phyloP scores from a whole-genome alignment of 768 basidiomycete genomes.

The Punctularia strigosozonata region DNA sequence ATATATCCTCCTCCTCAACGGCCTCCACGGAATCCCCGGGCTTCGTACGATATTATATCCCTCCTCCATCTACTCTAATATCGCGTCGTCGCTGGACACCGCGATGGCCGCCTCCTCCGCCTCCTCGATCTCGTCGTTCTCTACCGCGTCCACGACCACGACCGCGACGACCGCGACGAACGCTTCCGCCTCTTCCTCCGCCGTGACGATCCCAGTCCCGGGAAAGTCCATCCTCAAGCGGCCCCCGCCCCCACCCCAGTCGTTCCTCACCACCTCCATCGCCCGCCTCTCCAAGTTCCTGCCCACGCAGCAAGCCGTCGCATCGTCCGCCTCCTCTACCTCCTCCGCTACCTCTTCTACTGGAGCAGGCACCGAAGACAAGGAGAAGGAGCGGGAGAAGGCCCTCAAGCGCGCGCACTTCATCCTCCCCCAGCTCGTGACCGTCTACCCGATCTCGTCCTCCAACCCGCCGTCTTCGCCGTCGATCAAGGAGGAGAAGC shows the following conservation, averaged over 20 bases:
- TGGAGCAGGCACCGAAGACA: not conserved
- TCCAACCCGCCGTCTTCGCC: constrained; percentile 75
- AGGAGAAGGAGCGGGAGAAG: not conserved
- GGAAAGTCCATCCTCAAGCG: constrained; percentile 77
- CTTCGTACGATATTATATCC: too few relatives aligned
- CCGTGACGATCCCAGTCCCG: constrained; percentile 67
- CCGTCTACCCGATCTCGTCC: constrained; percentile 84
- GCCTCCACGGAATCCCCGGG: too few relatives aligned
- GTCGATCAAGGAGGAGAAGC: constrained; percentile 70
- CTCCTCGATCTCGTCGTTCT: too few relatives aligned
- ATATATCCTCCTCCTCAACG: too few relatives aligned
- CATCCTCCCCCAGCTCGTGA: constrained; percentile 74
- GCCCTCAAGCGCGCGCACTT: constrained; percentile 86
- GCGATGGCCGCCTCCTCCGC: too few relatives aligned
- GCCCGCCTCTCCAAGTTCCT: constrained; percentile 60
- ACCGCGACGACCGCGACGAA: too few relatives aligned
- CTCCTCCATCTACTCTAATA: too few relatives aligned
- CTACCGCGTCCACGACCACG: too few relatives aligned
- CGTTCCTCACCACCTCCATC: constrained; percentile 54
- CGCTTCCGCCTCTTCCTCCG: constrained; percentile 68
- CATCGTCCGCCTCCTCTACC: constrained; percentile 14
- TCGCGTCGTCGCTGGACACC: too few relatives aligned
- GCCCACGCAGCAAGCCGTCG: constrained; percentile 33
- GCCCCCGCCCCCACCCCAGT: constrained; percentile 54
- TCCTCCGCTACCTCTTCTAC: constrained; percentile 2